A percentile compares a stretch with the other conserved stretches of the same genome.
These are phyloP conservation scores for Lichina pygmaea DNA, from an alignment of 495 filamentous ascomycete species.

Conservation along the genomic window DNA sequence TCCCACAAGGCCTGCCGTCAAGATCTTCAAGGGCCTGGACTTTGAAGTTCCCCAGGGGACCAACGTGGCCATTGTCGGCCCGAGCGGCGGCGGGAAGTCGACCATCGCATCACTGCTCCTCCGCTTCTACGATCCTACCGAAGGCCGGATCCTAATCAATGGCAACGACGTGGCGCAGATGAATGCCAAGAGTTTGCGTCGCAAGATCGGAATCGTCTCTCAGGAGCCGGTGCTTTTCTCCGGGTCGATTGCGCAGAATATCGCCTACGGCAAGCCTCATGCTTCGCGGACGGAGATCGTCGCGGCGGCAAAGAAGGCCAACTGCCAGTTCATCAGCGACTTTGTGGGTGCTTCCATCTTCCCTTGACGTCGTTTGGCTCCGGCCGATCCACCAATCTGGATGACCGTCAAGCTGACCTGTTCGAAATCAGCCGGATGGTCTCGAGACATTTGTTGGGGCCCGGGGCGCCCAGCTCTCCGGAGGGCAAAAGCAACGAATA, in stretches of 20 bases:
- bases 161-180: slow-evolving; percentile 60
- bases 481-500: slow-evolving; percentile 93
- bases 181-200: slow-evolving; percentile 83
- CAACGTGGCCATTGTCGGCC: slow-evolving; percentile 91
- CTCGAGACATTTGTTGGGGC: slow-evolving; percentile 85
- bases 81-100: slow-evolving; percentile 81
- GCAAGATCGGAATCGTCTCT: slow-evolving; percentile 80
- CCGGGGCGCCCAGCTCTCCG: slow-evolving; percentile 77
- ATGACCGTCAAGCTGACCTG: not conserved
- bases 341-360: slow-evolving; percentile 26
- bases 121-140: slow-evolving; percentile 67
- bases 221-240: slow-evolving; percentile 95
- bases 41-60: slow-evolving; percentile 81
- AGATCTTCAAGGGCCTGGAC: slow-evolving; percentile 64
- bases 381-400: not conserved
- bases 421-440: slow-evolving; percentile 39
- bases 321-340: slow-evolving; percentile 87
- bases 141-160: slow-evolving; percentile 57
- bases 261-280: slow-evolving; percentile 66
- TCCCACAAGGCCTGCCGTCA: slow-evolving; percentile 69
- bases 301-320: slow-evolving; percentile 71
- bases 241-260: slow-evolving; percentile 88
- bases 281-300: slow-evolving; percentile 64
- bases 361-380: not conserved
- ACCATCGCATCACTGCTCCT: slow-evolving; percentile 74